Evolutionary conservation across 148 eudicot genomes (phyloP).

Genomic region (Spergularia marina): DNA sequence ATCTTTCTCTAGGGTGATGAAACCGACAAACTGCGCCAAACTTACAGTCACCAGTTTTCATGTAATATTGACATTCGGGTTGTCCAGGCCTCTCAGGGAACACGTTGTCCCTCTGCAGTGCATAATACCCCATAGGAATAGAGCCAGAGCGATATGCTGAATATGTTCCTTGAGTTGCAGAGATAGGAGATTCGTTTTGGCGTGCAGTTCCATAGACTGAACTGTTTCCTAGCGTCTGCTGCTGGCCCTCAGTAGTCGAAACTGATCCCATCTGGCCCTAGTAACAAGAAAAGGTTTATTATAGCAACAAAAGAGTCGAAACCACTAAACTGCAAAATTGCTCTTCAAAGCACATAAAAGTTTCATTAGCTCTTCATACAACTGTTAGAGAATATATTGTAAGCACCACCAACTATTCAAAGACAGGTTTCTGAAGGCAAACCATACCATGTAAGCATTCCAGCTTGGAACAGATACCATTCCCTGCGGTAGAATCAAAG

Average conservation of each 20-base stretch:
- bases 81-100: slow-evolving; percentile 98
- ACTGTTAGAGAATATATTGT: too few relatives aligned
- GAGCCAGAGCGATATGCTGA: slow-evolving; percentile 65
- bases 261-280: slow-evolving; percentile 76
- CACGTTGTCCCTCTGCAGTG: slow-evolving; percentile 68
- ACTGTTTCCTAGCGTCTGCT: slow-evolving; percentile 54
- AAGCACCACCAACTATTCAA: too few relatives aligned
- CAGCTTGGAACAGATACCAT: slow-evolving; percentile 82
- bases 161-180: slow-evolving; percentile 52
- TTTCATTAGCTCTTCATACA: neutral
- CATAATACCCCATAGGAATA: slow-evolving; percentile 59
- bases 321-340: neutral
- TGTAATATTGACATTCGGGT: slow-evolving; percentile 92
- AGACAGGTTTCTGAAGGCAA: slow-evolving; percentile 9
- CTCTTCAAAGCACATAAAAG: neutral
- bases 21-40: slow-evolving; percentile 92
- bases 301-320: neutral
- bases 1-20: slow-evolving; percentile 90
- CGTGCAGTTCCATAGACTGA: slow-evolving; percentile 50
- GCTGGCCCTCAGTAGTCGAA: slow-evolving; percentile 63
- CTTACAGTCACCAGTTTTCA: slow-evolving; percentile 99
- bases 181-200: slow-evolving; percentile 50
- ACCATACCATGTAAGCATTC: slow-evolving; percentile 84
- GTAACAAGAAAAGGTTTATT: neutral
- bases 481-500: slow-evolving; percentile 78